phyloP scores from a whole-genome alignment of 352 stramenopile species.

The Phytophthora pseudosyringae region DNA sequence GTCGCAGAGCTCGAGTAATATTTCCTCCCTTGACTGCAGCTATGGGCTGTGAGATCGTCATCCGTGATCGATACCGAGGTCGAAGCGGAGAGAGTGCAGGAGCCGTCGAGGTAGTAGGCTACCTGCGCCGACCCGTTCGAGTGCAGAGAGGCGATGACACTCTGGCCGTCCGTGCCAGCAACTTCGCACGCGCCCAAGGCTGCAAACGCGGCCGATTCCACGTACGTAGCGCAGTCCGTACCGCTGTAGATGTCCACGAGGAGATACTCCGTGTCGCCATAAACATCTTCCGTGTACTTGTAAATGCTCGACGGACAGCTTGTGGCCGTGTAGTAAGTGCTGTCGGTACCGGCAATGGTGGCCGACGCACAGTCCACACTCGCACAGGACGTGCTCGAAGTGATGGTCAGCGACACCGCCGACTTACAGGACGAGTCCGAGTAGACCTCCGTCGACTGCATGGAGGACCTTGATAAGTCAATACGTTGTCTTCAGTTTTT shows the following conservation, averaged over 20 bases:
- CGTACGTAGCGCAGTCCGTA: slow-evolving; percentile 30
- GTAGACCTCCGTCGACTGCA: slow-evolving; percentile 40
- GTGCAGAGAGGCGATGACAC: slow-evolving; percentile 27
- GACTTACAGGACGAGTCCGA: slow-evolving; percentile 37
- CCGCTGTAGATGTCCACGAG: slow-evolving; percentile 35
- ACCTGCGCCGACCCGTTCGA: slow-evolving; percentile 36
- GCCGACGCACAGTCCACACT: slow-evolving; percentile 15
- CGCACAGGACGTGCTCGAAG: slow-evolving; percentile 11
- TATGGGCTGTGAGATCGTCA: slow-evolving; percentile 23
- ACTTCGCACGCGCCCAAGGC: slow-evolving; percentile 33
- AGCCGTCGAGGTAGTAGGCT: slow-evolving; percentile 33
- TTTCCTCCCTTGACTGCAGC: slow-evolving; percentile 15
- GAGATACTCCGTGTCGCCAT: slow-evolving; percentile 25
- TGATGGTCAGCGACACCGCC: slow-evolving; percentile 21
- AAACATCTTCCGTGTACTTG: slow-evolving; percentile 25
- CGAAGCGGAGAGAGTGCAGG: slow-evolving; percentile 12
- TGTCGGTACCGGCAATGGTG: slow-evolving; percentile 11
- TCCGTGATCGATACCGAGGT: slow-evolving; percentile 11
- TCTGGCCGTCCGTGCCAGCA: slow-evolving; percentile 21
- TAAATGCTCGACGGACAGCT: slow-evolving; percentile 33
- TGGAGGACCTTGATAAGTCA: slow-evolving; percentile 4
- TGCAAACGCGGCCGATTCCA: slow-evolving; percentile 20
- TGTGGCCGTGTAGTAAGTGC: slow-evolving; percentile 34
- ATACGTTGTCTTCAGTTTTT: neutral
- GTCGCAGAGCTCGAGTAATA: slow-evolving; percentile 36